Evolutionary conservation across 108 stramenopile genomes (phyloP), one percentile per base, ranked within the genome.

Genomic region (Cyclotella baltica): DNA sequence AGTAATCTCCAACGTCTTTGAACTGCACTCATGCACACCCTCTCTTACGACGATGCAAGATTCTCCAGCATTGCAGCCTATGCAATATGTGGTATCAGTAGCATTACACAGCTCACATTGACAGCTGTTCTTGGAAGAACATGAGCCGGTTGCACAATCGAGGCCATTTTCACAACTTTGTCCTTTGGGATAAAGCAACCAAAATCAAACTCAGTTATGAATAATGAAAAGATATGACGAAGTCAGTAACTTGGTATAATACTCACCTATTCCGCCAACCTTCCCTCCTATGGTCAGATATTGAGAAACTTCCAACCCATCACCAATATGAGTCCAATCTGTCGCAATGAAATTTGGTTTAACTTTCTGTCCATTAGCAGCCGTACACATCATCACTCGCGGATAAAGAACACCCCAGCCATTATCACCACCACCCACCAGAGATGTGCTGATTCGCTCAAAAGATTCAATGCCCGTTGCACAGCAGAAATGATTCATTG

Each of bases 401-500:
- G 59, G 59, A 29, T 61, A 61, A 29, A 61, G 16, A 30, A 27
- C 30, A 29, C 59, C 59, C 59, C 59, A 61, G 5, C 59, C 59
- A 61, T 61, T 61, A 31, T 61, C 59, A 29, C 59, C 59, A 15
- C 59, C 59, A 11, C 59, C 59, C 4, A 31, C 15, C 4, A 29
- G 23, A 9, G 25, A 4, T 6, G 59, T 23, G 25, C 29, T 28
- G 6, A 61, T 29, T 61, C 59, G 25, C 9, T 61, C 29, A 23
- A 30, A 29, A 15, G 59, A 61, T 33, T 61, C 59, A 4, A 29
- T 31, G 30, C 59, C 59, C 30, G 59, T 61, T 23, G 13, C 30
- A 33, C 59, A 61, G 30, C 59, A 61, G 30, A 61, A 61, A 61
- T 61, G 59, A 29, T 61, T 61, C 59, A 61, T 61, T 28, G 59